Evolutionary conservation across 345 rosid species (phyloP).

Genomic region (Pistacia atlantica): DNA sequence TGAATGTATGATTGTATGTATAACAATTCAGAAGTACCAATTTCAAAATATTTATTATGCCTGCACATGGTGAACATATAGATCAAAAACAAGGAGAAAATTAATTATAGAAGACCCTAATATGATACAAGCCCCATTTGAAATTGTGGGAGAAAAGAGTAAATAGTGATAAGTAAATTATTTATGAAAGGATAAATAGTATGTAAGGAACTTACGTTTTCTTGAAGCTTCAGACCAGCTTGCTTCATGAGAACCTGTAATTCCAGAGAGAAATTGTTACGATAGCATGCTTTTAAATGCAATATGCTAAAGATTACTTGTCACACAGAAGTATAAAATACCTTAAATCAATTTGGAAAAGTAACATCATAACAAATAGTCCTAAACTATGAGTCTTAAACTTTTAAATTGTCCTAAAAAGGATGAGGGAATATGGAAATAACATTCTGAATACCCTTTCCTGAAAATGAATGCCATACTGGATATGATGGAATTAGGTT

Average conservation of each 20-base stretch:
- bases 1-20: neutral
- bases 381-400: neutral
- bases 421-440: too few relatives aligned
- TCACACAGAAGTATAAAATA: neutral
- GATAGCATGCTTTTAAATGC: neutral
- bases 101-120: neutral
- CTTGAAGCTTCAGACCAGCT: constrained; percentile 90
- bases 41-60: constrained; percentile 18
- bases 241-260: constrained; percentile 89
- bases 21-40: neutral
- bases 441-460: too few relatives aligned
- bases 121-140: neutral
- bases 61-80: constrained; percentile 21
- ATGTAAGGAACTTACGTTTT: constrained; percentile 56
- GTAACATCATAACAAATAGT: neutral
- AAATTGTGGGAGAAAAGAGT: neutral
- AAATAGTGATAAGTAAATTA: neutral
- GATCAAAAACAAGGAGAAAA: neutral
- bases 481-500: too few relatives aligned
- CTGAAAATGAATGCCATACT: too few relatives aligned
- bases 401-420: neutral
- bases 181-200: neutral
- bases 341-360: too few relatives aligned
- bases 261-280: constrained; percentile 2
- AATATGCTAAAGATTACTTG: neutral